Conservation (phyloP, 1,284 basidiomycete species). For the Albatrellus sp. region DNA sequence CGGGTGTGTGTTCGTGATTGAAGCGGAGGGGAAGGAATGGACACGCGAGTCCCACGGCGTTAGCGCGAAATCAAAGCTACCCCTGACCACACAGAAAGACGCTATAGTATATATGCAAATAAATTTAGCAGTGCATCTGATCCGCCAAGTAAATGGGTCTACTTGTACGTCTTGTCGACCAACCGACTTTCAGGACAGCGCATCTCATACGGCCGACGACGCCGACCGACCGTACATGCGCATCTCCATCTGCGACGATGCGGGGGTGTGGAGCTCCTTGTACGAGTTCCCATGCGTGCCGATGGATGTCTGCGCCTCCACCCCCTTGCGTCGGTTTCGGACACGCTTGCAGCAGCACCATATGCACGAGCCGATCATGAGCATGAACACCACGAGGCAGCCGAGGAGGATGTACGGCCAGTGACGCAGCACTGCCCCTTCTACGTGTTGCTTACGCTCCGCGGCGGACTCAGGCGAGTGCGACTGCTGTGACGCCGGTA, state of each 20-base stretch:
- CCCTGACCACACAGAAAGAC: too few species aligned
- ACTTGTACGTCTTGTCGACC: too few species aligned
- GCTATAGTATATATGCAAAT: too few species aligned
- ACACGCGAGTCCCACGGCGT: too few species aligned
- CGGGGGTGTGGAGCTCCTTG: slow-evolving; percentile 8
- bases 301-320: neutral
- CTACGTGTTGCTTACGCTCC: slow-evolving; percentile 43
- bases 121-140: too few species aligned
- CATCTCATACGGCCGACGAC: too few species aligned
- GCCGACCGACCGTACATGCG: too few species aligned
- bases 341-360: neutral
- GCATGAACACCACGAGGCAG: slow-evolving; percentile 36
- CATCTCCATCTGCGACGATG: slow-evolving; percentile 2
- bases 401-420: slow-evolving; percentile 70
- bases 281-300: slow-evolving; percentile 2
- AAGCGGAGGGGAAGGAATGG: too few species aligned
- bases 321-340: neutral
- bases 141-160: too few species aligned
- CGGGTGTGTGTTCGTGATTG: too few species aligned
- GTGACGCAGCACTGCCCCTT: slow-evolving; percentile 54
- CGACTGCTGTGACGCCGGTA: slow-evolving; percentile 47
- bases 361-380: neutral
- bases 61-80: too few species aligned
- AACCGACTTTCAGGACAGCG: too few species aligned
- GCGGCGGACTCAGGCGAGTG: slow-evolving; percentile 49